Evolutionary conservation across 129 eudicot species (phyloP).

Genomic region (Arctium lappa): DNA sequence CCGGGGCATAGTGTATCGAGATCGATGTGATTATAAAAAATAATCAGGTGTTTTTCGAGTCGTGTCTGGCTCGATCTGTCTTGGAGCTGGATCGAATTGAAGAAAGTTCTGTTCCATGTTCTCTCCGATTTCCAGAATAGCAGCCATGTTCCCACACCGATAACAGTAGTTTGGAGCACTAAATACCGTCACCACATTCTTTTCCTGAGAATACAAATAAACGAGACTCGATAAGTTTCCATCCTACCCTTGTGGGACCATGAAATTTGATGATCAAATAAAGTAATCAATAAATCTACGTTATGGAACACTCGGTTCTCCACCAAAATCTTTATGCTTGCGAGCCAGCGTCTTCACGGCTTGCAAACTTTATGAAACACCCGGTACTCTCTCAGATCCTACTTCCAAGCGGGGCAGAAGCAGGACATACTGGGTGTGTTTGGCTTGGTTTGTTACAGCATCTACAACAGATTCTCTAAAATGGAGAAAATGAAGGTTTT

Average conservation of each 20-base stretch:
- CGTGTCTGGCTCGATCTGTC: conserved; percentile 86
- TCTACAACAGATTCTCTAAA: no score
- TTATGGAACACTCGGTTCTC: no score
- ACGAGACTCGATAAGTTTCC: not conserved
- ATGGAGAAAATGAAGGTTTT: no score
- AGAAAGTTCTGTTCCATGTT: conserved; percentile 90
- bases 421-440: no score
- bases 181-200: conserved; percentile 81
- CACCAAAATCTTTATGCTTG: no score
- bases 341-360: no score
- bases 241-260: not conserved
- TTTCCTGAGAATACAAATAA: conserved; percentile 38
- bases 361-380: no score
- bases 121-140: conserved; percentile 75
- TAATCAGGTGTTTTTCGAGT: conserved; percentile 86
- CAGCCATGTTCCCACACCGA: conserved; percentile 84
- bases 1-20: not conserved
- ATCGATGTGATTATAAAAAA: conserved; percentile 49
- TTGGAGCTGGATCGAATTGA: conserved; percentile 87
- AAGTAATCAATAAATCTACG: not conserved
- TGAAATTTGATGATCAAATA: not conserved
- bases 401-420: no score
- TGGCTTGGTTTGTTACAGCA: no score
- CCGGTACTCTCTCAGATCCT: no score
- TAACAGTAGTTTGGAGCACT: conserved; percentile 84